Percentiles rank a stretch among this genome's conserved stretches.
These are phyloP conservation scores for Phallus indusiatus DNA, from an alignment of 768 basidiomycete genomes.

Conservation along the genomic window DNA sequence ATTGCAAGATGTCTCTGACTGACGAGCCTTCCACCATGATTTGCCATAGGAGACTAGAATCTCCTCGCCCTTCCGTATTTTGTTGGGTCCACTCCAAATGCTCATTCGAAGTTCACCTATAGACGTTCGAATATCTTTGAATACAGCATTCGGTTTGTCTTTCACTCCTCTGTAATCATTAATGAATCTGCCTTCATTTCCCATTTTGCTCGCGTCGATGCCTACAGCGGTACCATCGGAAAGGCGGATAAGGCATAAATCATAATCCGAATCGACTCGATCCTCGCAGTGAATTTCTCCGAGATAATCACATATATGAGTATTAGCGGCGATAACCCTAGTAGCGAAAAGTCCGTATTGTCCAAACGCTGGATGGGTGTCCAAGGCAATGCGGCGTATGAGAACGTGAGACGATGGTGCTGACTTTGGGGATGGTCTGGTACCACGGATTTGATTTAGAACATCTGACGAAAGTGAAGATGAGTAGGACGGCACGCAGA, in stretches of 20 bases:
- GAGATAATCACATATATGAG: constrained; percentile 70
- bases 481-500: constrained; percentile 44
- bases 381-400: constrained; percentile 47
- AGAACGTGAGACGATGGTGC: constrained; percentile 28
- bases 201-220: constrained; percentile 59
- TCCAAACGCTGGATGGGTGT: constrained; percentile 65
- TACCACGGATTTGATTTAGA: constrained; percentile 27
- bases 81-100: constrained; percentile 53
- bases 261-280: constrained; percentile 72
- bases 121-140: constrained; percentile 44
- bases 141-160: constrained; percentile 59
- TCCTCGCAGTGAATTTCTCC: constrained; percentile 80
- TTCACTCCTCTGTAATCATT: constrained; percentile 86
- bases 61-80: constrained; percentile 72
- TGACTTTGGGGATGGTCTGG: constrained; percentile 1
- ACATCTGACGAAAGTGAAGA: constrained; percentile 40
- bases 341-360: constrained; percentile 76
- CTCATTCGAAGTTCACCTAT: constrained; percentile 66
- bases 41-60: constrained; percentile 86
- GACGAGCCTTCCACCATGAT: constrained; percentile 63
- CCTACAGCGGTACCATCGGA: constrained; percentile 55
- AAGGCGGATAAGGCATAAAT: constrained; percentile 66
- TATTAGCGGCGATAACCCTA: constrained; percentile 55
- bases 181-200: constrained; percentile 83
- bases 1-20: not conserved